A percentile compares a stretch with the other conserved stretches of the same genome.
phyloP scores from a whole-genome alignment of 805 yeast species.

The Kazachstania africana region DNA sequence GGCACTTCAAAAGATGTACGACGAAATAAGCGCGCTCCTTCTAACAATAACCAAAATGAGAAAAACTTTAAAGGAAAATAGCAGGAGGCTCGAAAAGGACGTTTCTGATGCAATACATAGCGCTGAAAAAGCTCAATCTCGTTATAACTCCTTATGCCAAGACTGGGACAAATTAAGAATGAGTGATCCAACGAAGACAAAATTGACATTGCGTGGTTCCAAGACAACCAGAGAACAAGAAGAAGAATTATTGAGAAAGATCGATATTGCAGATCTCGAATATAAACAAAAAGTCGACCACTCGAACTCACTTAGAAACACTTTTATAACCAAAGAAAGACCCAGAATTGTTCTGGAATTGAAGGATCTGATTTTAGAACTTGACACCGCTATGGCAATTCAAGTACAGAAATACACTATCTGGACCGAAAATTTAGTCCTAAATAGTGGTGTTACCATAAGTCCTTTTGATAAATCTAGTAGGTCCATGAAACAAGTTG shows the following conservation, averaged over 20 bases:
- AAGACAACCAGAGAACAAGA: conserved; percentile 76
- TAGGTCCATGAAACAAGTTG: conserved; percentile 61
- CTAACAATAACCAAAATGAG: conserved; percentile 61
- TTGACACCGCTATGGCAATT: conserved; percentile 80
- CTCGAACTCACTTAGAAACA: conserved; percentile 64
- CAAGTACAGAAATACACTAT: conserved; percentile 85
- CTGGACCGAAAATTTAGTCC: conserved; percentile 68
- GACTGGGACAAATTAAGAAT: conserved; percentile 75
- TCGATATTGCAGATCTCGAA: conserved; percentile 76
- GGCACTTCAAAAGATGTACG: conserved; percentile 74
- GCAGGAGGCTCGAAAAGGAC: conserved; percentile 70
- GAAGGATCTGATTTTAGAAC: conserved; percentile 68
- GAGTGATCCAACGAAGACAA: conserved; percentile 75
- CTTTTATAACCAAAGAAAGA: conserved; percentile 58
- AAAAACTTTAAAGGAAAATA: conserved; percentile 71
- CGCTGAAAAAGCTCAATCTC: conserved; percentile 79
- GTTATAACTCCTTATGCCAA: conserved; percentile 68
- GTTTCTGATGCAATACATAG: conserved; percentile 68
- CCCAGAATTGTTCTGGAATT: conserved; percentile 65
- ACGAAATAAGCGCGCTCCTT: conserved; percentile 64
- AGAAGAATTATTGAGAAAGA: conserved; percentile 73
- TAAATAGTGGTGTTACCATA: conserved; percentile 76
- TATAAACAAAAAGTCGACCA: conserved; percentile 66
- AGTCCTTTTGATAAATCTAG: conserved; percentile 49
- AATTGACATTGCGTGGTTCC: conserved; percentile 68